Conservation (phyloP, 176 grass and related monocot species). For the sorghum (Sorghum bicolor) region DNA sequence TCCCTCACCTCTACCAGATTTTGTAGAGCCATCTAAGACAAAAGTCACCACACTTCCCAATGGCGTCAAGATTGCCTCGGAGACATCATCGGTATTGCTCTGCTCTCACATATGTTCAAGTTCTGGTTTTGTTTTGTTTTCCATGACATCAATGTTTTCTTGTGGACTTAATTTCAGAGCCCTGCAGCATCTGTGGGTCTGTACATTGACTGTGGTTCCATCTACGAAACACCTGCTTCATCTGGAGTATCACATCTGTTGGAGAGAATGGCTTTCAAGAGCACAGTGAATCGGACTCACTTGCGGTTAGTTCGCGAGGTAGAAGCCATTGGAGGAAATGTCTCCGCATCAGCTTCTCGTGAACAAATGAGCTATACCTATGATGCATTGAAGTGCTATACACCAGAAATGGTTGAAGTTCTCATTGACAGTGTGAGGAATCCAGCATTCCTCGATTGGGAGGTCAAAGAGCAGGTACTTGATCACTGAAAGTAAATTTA, state of each 20-base stretch:
- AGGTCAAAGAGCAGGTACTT: conserved; percentile 72
- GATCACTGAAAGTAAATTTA: background rate
- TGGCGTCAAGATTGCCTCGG: conserved; percentile 68
- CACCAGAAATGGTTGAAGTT: conserved; percentile 70
- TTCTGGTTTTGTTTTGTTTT: background rate
- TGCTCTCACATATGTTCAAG: conserved; percentile 3
- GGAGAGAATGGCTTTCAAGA: conserved; percentile 86
- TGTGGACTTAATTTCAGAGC: conserved; percentile 40
- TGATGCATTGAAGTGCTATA: conserved; percentile 70
- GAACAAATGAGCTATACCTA: conserved; percentile 91
- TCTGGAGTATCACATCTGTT: conserved; percentile 70
- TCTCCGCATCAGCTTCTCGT: conserved; percentile 67
- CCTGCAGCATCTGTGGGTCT: conserved; percentile 66
- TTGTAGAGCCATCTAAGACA: conserved; percentile 55
- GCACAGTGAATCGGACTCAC: conserved; percentile 66
- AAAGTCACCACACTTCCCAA: conserved; percentile 76
- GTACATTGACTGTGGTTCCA: conserved; percentile 82
- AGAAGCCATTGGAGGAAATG: conserved; percentile 75
- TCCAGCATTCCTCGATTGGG: conserved; percentile 65
- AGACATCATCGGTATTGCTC: conserved; percentile 47
- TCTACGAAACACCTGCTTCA: conserved; percentile 59
- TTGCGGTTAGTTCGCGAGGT: conserved; percentile 76
- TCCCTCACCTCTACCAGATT: conserved; percentile 54
- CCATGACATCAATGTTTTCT: conserved; percentile 12
- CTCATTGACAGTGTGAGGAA: conserved; percentile 69